Percentiles rank a stretch among this genome's conserved stretches.
Evolutionary conservation across 1,284 basidiomycete species (phyloP).

Genomic region (Cerrena zonata): DNA sequence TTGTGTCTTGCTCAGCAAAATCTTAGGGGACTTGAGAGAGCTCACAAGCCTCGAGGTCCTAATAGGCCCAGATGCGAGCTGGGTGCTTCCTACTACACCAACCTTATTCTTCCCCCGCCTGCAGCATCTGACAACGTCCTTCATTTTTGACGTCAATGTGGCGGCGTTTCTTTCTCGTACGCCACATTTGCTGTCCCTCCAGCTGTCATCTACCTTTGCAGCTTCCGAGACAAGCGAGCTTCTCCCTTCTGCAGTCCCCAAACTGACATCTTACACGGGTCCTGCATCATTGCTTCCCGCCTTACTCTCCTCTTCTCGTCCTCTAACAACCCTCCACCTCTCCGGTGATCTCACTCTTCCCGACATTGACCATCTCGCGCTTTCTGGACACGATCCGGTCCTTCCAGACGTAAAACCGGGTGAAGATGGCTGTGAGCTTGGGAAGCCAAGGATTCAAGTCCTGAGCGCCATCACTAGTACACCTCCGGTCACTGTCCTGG

Average conservation of each 20-base stretch:
- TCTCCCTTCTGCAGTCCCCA: constrained; percentile 39
- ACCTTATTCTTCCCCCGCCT: constrained; percentile 38
- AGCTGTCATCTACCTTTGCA: constrained; percentile 24
- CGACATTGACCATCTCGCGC: constrained; percentile 44
- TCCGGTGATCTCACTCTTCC: constrained; percentile 51
- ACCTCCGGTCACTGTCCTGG: constrained; percentile 29
- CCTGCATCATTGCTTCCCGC: constrained; percentile 45
- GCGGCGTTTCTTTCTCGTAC: constrained; percentile 50
- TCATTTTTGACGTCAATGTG: constrained; percentile 53
- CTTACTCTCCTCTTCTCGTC: constrained; percentile 54
- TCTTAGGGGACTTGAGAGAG: constrained; percentile 52
- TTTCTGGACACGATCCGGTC: constrained; percentile 30
- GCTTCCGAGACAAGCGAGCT: constrained; percentile 15
- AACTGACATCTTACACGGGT: constrained; percentile 54
- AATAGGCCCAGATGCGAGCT: constrained; percentile 45
- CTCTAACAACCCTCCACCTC: constrained; percentile 57
- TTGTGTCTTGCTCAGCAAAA: constrained; percentile 43
- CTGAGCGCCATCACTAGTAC: constrained; percentile 33
- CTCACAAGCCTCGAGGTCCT: constrained; percentile 53
- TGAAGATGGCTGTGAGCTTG: neutral
- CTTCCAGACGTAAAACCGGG: constrained; percentile 30
- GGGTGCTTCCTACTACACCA: constrained; percentile 38
- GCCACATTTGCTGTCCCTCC: constrained; percentile 46
- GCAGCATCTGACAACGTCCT: constrained; percentile 49
- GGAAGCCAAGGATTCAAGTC: constrained; percentile 19